Base-by-base conservation (phyloP, 768 basidiomycete species). In the Tulasnella sp. region DNA sequence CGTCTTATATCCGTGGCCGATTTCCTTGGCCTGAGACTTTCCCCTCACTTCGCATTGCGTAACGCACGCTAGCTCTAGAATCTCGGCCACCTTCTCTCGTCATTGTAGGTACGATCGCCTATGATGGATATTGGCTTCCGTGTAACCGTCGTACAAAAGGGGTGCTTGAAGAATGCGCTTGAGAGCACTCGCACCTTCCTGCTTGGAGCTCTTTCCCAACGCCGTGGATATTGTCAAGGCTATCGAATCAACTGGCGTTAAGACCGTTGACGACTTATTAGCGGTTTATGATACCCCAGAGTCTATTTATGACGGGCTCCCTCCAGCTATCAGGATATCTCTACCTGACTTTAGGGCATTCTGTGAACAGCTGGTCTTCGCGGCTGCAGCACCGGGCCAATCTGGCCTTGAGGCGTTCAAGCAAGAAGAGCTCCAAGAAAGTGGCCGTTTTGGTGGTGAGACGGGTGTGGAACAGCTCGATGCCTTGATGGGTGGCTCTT, bases 381-480 rank as follows among this genome's bases (percentile, higher is more conserved):
- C 42, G 6, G 14, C 55, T 9, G 19, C 52, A 9, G 42, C 55
- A 17, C 43, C 27, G 15, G 46, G 42, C 6, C 31, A 15, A 23
- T n/a, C 25, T 2, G 52, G 52, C 7, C 35, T 32, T 34, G 31
- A 31, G 5, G 42, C 36, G 15, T 3, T 23, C 4, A 43, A 57
- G 17, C 31, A 57, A 11, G 55, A 45, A 37, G 31, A 32, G 11
- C 19, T 11, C 3, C 8, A 46, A 19, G 41, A 43, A 39, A 25
- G 17, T 8, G 50, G 32, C 14, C 50, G 35, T 12, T 49, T 45
- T 25, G 53, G 55, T 49, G 55, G 55, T 21, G 55, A 57, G 14
- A 57, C 55, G 3, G 55, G 55, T n/a, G 46, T 57, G n/a, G 12
- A 34, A 5, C 31, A 57, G 32, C 29, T 57, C 15, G 55, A 57